Conservation (phyloP, 2,329 filamentous ascomycete species). For the Fusarium miscanthi region DNA sequence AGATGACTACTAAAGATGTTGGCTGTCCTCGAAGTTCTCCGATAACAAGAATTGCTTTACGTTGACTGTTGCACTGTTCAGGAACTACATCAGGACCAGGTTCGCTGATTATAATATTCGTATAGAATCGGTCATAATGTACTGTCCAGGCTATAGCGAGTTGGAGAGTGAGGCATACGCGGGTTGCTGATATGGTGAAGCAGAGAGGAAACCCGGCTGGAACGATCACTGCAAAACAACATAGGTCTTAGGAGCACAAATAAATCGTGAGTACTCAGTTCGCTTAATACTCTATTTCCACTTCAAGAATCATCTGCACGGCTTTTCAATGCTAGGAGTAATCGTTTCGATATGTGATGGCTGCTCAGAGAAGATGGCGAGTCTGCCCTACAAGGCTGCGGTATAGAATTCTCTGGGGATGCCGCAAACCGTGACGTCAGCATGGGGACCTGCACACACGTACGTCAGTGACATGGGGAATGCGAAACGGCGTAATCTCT, state of each 20-base stretch:
- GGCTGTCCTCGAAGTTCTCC: not conserved
- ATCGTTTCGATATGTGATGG: too few relatives aligned
- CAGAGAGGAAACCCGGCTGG: too few relatives aligned
- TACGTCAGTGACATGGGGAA: not conserved
- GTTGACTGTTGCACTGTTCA: not conserved
- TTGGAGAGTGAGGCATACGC: not conserved
- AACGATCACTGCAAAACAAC: not conserved
- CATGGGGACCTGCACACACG: not conserved
- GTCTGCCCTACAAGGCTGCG: not conserved
- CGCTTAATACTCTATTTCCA: accelerated
- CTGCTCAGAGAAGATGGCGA: not conserved
- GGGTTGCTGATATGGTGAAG: not conserved
- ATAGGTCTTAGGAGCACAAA: not conserved
- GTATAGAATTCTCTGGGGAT: not conserved
- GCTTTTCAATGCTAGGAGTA: accelerated
- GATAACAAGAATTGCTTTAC: not conserved
- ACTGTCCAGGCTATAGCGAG: not conserved
- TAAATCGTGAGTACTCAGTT: not conserved
- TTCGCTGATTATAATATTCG: not conserved
- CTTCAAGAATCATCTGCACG: accelerated
- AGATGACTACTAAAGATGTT: not conserved
- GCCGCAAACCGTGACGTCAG: not conserved
- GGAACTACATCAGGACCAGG: not conserved
- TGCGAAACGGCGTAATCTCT: accelerated
- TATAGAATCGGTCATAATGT: not conserved